Conservation (phyloP, 352 stramenopile species). For the Aphanomyces euteiches region DNA sequence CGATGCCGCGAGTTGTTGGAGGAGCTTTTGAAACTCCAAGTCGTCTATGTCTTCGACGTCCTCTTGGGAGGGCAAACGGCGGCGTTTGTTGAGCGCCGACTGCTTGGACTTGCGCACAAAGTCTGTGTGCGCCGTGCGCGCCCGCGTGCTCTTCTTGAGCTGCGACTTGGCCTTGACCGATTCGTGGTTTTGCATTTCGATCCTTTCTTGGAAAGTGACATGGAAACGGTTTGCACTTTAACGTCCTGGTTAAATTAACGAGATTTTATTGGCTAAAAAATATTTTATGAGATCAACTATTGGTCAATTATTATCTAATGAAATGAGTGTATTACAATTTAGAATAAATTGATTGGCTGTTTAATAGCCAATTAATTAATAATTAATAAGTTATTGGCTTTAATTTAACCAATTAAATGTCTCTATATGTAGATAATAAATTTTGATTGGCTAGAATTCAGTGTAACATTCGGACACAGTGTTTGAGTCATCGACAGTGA, state of each 20-base stretch:
- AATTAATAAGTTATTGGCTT: neutral
- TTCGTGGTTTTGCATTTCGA: slow-evolving; percentile 19
- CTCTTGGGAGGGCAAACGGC: slow-evolving; percentile 21
- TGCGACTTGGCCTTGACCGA: slow-evolving; percentile 28
- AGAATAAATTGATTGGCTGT: no score
- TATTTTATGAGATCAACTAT: no score
- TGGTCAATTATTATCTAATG: no score
- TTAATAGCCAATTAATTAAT: neutral
- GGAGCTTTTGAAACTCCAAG: slow-evolving; percentile 26
- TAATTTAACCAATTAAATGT: slow-evolving; percentile 1
- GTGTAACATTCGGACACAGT: neutral
- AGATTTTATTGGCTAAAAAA: no score
- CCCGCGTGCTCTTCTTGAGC: slow-evolving; percentile 30
- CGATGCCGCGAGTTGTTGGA: slow-evolving; percentile 6
- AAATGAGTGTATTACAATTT: no score
- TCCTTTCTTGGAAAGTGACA: slow-evolving; percentile 4
- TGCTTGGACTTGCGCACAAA: slow-evolving; percentile 31
- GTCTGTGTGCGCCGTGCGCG: slow-evolving; percentile 14
- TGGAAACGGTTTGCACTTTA: no score
- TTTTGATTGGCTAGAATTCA: slow-evolving; percentile 16
- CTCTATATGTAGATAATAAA: neutral
- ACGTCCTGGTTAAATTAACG: no score
- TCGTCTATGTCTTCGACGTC: slow-evolving; percentile 23
- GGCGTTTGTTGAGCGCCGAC: slow-evolving; percentile 27
- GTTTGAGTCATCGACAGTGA: neutral